These are phyloP conservation scores for Ascochyta rabiei DNA, from an alignment of 2,329 filamentous ascomycete species.

Conservation along the genomic window DNA sequence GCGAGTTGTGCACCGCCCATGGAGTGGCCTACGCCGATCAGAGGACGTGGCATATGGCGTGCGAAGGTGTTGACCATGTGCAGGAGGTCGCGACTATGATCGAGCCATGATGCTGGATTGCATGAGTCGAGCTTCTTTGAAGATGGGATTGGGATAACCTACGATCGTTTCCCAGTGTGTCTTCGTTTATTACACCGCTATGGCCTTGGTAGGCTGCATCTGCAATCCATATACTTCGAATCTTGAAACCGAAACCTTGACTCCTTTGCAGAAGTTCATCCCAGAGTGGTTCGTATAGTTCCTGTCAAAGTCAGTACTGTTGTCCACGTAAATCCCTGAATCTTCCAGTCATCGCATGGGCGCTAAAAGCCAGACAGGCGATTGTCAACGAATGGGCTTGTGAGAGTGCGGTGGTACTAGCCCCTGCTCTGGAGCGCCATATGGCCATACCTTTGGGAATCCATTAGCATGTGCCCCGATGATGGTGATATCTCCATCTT, in stretches of 20 bases:
- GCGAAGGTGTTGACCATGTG: constrained; percentile 87
- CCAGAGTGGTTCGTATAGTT: constrained; percentile 92
- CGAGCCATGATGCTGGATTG: constrained; percentile 75
- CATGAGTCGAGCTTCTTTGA: not conserved
- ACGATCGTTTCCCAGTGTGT: constrained; percentile 82
- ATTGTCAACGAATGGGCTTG: not conserved
- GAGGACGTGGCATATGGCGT: constrained; percentile 76
- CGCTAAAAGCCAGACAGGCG: not conserved
- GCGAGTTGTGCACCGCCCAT: constrained; percentile 80
- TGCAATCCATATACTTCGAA: constrained; percentile 86
- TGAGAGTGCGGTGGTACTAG: not conserved
- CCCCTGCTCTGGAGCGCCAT: not conserved
- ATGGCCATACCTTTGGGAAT: constrained; percentile 75
- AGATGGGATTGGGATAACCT: not conserved
- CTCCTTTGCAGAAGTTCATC: constrained; percentile 73
- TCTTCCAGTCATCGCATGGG: not conserved
- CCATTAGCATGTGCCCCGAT: constrained; percentile 89
- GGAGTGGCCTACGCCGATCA: constrained; percentile 87
- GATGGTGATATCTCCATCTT: constrained; percentile 80
- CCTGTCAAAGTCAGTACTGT: constrained; percentile 56
- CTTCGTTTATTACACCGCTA: constrained; percentile 78
- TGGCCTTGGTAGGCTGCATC: constrained; percentile 86
- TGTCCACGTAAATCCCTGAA: not conserved
- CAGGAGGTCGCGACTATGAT: constrained; percentile 82
- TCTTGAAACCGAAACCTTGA: constrained; percentile 66